Evolutionary conservation across 2,329 filamentous ascomycete species (phyloP).

Genomic region (Basipetospora chlamydospora): DNA sequence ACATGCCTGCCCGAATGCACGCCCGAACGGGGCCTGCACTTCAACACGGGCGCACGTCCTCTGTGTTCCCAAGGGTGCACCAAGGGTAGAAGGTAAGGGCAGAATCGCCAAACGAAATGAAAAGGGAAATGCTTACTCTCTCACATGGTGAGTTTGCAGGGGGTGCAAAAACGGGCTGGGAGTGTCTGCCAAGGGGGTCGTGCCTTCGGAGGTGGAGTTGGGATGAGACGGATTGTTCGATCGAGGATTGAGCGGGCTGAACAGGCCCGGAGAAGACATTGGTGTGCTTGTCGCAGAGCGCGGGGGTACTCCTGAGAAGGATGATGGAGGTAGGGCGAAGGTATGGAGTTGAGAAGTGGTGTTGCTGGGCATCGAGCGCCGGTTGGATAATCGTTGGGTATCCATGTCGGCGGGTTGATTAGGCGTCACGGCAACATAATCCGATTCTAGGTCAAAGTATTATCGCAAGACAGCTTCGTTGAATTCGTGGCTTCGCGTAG

Average conservation of each 20-base stretch:
- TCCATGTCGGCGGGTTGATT: not conserved
- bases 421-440: not conserved
- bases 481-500: not conserved
- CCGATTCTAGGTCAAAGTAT: not conserved
- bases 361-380: conserved; percentile 4
- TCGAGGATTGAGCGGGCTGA: conserved; percentile 35
- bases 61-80: too few species aligned
- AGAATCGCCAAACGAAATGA: too few species aligned
- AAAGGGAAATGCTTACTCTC: conserved; percentile 50
- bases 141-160: conserved; percentile 56
- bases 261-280: conserved; percentile 46
- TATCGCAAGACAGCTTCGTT: not conserved
- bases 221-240: conserved; percentile 9
- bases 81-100: too few species aligned
- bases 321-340: not conserved
- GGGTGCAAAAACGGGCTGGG: conserved; percentile 52
- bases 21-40: too few species aligned
- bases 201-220: conserved; percentile 36
- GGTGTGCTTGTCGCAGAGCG: conserved; percentile 41
- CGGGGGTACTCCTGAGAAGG: conserved; percentile 3
- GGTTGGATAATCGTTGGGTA: not conserved
- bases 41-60: too few species aligned
- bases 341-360: not conserved
- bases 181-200: conserved; percentile 30
- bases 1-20: too few species aligned